Evolutionary conservation across 1,139 yeast species (phyloP).

Genomic region (Nakaseomyces delphensis): DNA sequence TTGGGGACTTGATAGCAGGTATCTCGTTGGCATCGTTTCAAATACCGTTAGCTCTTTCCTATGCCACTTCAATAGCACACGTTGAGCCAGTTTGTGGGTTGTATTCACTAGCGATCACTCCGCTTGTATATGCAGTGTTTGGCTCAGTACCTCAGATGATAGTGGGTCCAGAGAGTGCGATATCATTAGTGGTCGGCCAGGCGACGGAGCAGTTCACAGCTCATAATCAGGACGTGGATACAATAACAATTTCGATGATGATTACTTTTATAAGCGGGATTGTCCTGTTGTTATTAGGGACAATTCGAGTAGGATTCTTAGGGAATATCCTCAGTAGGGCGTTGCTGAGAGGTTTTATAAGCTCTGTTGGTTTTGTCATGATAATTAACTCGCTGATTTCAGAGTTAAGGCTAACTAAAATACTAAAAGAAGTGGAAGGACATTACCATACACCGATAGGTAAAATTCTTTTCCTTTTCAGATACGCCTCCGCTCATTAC

Average conservation of each 20-base stretch:
- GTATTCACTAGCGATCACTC: constrained; percentile 73
- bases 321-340: constrained; percentile 83
- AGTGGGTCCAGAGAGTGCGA: constrained; percentile 95
- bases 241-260: constrained; percentile 61
- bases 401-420: constrained; percentile 53
- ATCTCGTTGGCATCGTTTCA: constrained; percentile 84
- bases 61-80: constrained; percentile 83
- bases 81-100: constrained; percentile 85
- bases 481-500: constrained; percentile 34
- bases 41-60: constrained; percentile 80
- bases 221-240: constrained; percentile 43
- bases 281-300: constrained; percentile 64
- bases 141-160: constrained; percentile 96
- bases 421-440: constrained; percentile 35
- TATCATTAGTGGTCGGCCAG: constrained; percentile 84
- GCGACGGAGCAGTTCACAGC: constrained; percentile 61
- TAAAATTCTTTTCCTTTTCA: constrained; percentile 51
- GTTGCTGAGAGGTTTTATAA: constrained; percentile 75
- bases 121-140: constrained; percentile 67
- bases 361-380: constrained; percentile 92
- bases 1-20: constrained; percentile 81
- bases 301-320: constrained; percentile 76
- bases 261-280: constrained; percentile 75
- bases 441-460: constrained; percentile 74
- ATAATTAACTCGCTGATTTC: constrained; percentile 66